A percentile compares a stretch with the other conserved stretches of the same genome.
phyloP scores from a whole-genome alignment of 331 rosid genomes.

The Ulmus americana region DNA sequence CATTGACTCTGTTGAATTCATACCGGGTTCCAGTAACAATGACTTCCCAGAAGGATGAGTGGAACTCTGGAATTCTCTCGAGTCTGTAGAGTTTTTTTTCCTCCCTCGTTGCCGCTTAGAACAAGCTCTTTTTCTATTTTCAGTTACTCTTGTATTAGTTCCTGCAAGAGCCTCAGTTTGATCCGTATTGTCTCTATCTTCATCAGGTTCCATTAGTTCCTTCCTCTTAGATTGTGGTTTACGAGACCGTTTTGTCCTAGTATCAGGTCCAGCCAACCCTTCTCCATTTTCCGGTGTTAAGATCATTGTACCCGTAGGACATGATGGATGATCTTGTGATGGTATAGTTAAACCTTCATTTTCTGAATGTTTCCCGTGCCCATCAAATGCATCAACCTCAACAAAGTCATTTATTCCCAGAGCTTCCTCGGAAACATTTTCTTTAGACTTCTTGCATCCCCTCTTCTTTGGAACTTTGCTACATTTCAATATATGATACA shows the following conservation, averaged over 20 bases:
- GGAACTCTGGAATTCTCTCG: constrained; percentile 11
- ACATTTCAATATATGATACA: constrained; percentile 25
- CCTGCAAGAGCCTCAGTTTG: neutral
- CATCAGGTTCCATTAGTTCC: constrained; percentile 14
- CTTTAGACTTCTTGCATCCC: constrained; percentile 31
- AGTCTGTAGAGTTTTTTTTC: neutral
- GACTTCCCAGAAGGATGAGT: constrained; percentile 19
- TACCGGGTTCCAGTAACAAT: constrained; percentile 5
- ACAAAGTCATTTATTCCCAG: constrained; percentile 9
- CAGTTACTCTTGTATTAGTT: neutral
- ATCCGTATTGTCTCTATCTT: constrained; percentile 1
- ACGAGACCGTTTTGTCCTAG: constrained; percentile 9
- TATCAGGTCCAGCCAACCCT: neutral
- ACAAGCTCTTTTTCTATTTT: constrained; percentile 3
- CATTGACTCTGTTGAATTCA: too few relatives aligned
- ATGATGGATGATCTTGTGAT: neutral
- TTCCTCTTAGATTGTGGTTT: constrained; percentile 12
- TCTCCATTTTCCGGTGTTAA: constrained; percentile 4
- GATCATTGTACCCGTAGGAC: neutral
- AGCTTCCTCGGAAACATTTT: constrained; percentile 24
- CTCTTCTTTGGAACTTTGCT: constrained; percentile 39
- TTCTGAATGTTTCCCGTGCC: constrained; percentile 3
- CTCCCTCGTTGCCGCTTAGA: constrained; percentile 2
- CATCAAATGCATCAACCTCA: constrained; percentile 18
- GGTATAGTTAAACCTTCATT: neutral